Percentiles rank a stretch among this genome's conserved stretches.
These are phyloP conservation scores for Candida pini DNA, from an alignment of 805 yeast genomes.

Conservation along the genomic window DNA sequence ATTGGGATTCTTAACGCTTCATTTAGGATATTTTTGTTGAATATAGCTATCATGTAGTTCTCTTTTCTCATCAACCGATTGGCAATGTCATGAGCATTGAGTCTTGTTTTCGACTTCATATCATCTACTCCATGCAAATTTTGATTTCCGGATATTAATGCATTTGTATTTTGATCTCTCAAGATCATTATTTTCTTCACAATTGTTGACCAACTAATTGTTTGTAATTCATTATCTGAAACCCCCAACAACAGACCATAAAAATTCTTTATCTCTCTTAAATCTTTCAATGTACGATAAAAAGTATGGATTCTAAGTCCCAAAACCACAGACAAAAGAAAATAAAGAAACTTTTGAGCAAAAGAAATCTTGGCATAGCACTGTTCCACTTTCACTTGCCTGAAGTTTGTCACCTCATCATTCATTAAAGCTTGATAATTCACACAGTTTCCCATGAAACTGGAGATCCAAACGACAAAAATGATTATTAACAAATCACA, in stretches of 20 bases:
- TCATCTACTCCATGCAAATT: slow-evolving; percentile 37
- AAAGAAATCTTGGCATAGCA: slow-evolving; percentile 44
- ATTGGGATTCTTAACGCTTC: slow-evolving; percentile 45
- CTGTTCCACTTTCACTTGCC: slow-evolving; percentile 38
- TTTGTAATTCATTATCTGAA: slow-evolving; percentile 78
- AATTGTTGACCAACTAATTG: slow-evolving; percentile 88
- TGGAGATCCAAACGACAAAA: slow-evolving; percentile 74
- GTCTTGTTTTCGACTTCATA: slow-evolving; percentile 61
- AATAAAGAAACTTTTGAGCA: slow-evolving; percentile 52
- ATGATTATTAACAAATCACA: slow-evolving; percentile 69
- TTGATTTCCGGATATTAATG: slow-evolving; percentile 43
- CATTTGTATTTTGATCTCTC: slow-evolving; percentile 81
- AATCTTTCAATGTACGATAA: slow-evolving; percentile 55
- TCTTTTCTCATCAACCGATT: slow-evolving; percentile 95
- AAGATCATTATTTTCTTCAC: slow-evolving; percentile 69
- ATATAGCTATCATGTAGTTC: slow-evolving; percentile 85
- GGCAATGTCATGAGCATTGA: slow-evolving; percentile 92
- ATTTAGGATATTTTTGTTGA: slow-evolving; percentile 71
- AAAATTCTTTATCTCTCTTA: slow-evolving; percentile 72
- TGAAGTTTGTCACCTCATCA: slow-evolving; percentile 29
- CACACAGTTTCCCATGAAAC: slow-evolving; percentile 77
- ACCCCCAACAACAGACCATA: slow-evolving; percentile 67
- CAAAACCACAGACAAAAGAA: slow-evolving; percentile 54
- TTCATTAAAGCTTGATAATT: slow-evolving; percentile 40
- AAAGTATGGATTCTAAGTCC: slow-evolving; percentile 48